A percentile compares a stretch with the other conserved stretches of the same genome.
These are phyloP conservation scores for Cicer chorassanicum DNA, from an alignment of 306 rosid genomes.

Conservation along the genomic window DNA sequence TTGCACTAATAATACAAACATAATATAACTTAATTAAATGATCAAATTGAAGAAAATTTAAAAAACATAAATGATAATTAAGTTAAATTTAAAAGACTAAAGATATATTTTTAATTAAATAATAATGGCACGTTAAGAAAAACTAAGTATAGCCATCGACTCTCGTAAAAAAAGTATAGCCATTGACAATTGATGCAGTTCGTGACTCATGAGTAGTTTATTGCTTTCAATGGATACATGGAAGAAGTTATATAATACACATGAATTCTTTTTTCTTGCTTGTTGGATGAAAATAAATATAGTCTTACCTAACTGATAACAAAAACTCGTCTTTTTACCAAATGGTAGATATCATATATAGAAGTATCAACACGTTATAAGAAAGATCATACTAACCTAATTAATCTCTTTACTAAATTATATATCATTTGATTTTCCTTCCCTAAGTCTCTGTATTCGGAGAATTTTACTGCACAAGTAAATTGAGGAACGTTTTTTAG, in stretches of 20 bases:
- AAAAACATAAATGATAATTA: too few species aligned
- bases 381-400: slow-evolving; percentile 27
- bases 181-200: too few species aligned
- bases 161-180: too few species aligned
- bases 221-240: neutral
- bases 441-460: slow-evolving; percentile 11
- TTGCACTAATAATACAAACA: too few species aligned
- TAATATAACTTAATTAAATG: too few species aligned
- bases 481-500: slow-evolving; percentile 6
- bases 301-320: slow-evolving; percentile 49
- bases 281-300: slow-evolving; percentile 33
- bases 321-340: slow-evolving; percentile 33
- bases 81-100: too few species aligned
- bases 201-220: neutral
- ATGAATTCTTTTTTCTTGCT: slow-evolving; percentile 31
- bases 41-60: too few species aligned
- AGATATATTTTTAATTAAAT: too few species aligned
- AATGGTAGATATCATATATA: slow-evolving; percentile 42
- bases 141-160: too few species aligned
- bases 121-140: too few species aligned
- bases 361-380: slow-evolving; percentile 20
- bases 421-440: slow-evolving; percentile 13
- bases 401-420: slow-evolving; percentile 31
- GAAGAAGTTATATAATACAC: neutral
- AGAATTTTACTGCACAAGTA: slow-evolving; percentile 36